Percentiles rank a stretch among this genome's conserved stretches.
Evolutionary conservation across 1,284 basidiomycete species (phyloP).

Genomic region (Boletus semigastroideus): DNA sequence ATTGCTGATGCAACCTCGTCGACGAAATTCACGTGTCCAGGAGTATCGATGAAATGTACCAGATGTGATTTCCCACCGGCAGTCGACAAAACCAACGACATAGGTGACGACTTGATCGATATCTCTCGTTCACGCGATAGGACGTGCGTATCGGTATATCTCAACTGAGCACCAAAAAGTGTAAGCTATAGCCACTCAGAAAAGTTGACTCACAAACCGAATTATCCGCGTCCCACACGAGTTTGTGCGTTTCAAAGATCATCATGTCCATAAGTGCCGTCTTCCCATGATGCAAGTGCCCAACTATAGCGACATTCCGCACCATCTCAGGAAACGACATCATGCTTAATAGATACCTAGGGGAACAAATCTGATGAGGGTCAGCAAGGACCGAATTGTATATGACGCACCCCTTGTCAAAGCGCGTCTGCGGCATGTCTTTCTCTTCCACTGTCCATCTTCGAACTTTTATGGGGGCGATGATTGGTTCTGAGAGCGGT

Average conservation of each 20-base stretch:
- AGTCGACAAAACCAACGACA: conserved; percentile 89
- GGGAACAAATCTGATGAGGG: conserved; percentile 12
- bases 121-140: conserved; percentile 88
- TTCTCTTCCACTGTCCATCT: conserved; percentile 93
- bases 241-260: conserved; percentile 93
- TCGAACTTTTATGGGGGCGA: conserved; percentile 92
- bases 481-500: conserved; percentile 91
- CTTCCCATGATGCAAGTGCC: conserved; percentile 98
- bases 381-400: background rate
- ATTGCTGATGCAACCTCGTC: conserved; percentile 93
- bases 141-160: conserved; percentile 95
- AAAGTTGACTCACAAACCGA: conserved; percentile 53
- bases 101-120: conserved; percentile 95
- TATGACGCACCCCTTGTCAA: conserved; percentile 81
- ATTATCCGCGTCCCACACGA: conserved; percentile 89
- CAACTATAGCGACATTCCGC: conserved; percentile 92
- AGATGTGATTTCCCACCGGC: conserved; percentile 92
- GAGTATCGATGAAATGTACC: conserved; percentile 94
- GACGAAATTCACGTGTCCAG: conserved; percentile 97
- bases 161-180: conserved; percentile 47
- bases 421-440: conserved; percentile 89
- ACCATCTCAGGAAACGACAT: conserved; percentile 93
- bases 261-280: conserved; percentile 97
- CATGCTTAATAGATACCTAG: conserved; percentile 89
- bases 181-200: conserved; percentile 16